Evolutionary conservation across 345 rosid genomes (phyloP).

Genomic region (Clausena lansium): DNA sequence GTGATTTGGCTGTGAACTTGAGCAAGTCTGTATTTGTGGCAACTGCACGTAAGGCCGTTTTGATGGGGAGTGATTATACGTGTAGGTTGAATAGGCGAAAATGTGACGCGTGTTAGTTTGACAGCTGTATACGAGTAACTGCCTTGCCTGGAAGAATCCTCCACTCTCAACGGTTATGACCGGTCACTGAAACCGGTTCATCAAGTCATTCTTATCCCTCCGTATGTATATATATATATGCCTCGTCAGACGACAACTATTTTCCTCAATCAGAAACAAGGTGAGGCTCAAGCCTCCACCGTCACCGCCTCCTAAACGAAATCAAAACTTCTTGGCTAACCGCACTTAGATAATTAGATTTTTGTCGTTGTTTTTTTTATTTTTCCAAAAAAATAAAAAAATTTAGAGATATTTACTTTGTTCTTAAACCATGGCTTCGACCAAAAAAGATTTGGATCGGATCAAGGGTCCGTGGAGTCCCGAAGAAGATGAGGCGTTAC

Average conservation of each 20-base stretch:
- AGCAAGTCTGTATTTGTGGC: constrained; percentile 18
- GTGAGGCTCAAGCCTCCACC: constrained; percentile 46
- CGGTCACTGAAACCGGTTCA: constrained; percentile 51
- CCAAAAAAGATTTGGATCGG: constrained; percentile 56
- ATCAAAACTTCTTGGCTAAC: no score
- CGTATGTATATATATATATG: constrained; percentile 24
- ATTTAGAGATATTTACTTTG: background rate
- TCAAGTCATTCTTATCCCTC: constrained; percentile 49
- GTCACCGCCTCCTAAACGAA: background rate
- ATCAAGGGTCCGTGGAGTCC: constrained; percentile 91
- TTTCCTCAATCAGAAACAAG: constrained; percentile 13
- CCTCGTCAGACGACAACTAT: background rate
- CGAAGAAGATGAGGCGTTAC: constrained; percentile 72
- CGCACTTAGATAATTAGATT: no score
- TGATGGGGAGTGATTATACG: constrained; percentile 31
- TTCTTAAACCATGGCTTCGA: constrained; percentile 33
- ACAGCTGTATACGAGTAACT: constrained; percentile 74
- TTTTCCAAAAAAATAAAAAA: no score
- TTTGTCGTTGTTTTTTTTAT: no score
- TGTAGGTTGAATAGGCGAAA: constrained; percentile 28
- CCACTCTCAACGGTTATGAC: constrained; percentile 38
- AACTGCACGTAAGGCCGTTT: constrained; percentile 26
- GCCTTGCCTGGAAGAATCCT: constrained; percentile 60
- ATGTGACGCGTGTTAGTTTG: constrained; percentile 51
- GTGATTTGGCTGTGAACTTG: constrained; percentile 19